Base-by-base conservation (phyloP, 805 yeast genomes). In the Cyberlindnera petersonii region DNA sequence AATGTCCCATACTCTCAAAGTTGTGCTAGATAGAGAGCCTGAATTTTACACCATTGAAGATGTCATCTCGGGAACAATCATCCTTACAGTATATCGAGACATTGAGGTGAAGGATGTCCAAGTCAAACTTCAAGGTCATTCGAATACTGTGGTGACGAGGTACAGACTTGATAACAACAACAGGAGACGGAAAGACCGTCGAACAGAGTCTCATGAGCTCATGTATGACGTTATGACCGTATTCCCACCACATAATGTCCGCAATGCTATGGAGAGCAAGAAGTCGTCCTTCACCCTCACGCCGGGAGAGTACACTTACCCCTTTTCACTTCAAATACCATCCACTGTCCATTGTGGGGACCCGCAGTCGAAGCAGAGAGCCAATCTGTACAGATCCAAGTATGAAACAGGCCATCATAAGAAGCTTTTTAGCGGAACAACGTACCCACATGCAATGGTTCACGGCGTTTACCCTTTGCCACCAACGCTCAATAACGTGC, bases 121-220 rank as follows among this genome's bases (percentile, higher is more conserved):
- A 43, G 78, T 75, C 31, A 75, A 75, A 47, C 57, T 75, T 13
- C 74, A 73, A 47, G 82, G 80, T 1, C 54, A 70, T 1, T 56
- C 77, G 9, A 55, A 52, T 26, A 59, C 77, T 0, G 58, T 55
- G 34, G 43, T 75, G 15, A 66, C 69, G 0, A 44, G 37, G 10
- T 43, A 39, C 6, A 41, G 35, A 6, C 26, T 26, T 18, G 40
- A 28, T 16, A 13, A 22, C 9, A 43, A 37, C n/a, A 40, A 44
- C 13, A 43, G 44, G 34, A 15, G 28, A 3, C 23, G 37, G 5
- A 24, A 24, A 9, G 44, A 26, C 4, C 33, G 42, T 2, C 33
- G 37, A 4, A 9, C 4, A 0, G 50, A 46, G 32, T 8, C 24
- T 31, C 81, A 75, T 50, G 66, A 66, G 40, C 56, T 75, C 9